Evolutionary conservation across 2,329 filamentous ascomycete species (phyloP).

Genomic region (Colletotrichum tofieldiae): DNA sequence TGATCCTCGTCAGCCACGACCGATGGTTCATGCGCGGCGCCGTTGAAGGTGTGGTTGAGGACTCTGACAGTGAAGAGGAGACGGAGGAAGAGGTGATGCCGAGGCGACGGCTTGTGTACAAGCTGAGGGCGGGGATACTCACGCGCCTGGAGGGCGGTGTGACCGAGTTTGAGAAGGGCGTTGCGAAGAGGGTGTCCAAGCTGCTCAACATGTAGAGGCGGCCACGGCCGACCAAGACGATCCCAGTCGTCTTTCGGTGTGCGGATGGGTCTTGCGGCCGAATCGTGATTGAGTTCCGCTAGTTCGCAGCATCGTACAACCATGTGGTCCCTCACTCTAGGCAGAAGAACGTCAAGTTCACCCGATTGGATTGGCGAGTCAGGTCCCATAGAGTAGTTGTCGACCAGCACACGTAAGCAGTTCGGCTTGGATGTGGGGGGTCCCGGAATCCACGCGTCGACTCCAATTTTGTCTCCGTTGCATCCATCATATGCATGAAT

Average conservation of each 20-base stretch:
- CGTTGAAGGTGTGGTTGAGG: slow-evolving; percentile 72
- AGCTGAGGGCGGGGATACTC: slow-evolving; percentile 72
- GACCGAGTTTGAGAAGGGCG: slow-evolving; percentile 74
- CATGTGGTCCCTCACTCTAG: not conserved
- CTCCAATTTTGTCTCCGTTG: not conserved
- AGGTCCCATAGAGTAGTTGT: not conserved
- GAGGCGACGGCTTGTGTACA: slow-evolving; percentile 71
- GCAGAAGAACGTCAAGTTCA: not conserved
- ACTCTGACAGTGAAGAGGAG: slow-evolving; percentile 56
- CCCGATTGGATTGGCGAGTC: slow-evolving; percentile 13
- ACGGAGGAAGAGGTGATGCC: slow-evolving; percentile 59
- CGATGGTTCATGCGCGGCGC: slow-evolving; percentile 84
- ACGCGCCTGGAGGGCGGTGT: slow-evolving; percentile 72
- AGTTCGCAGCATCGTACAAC: not conserved
- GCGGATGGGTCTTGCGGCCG: not conserved
- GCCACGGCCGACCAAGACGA: not conserved
- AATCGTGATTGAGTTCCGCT: no score
- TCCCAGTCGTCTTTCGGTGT: not conserved
- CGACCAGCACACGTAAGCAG: not conserved
- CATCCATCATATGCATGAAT: not conserved
- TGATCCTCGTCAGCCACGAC: slow-evolving; percentile 86
- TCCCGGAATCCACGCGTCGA: slow-evolving; percentile 22
- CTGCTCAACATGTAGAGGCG: slow-evolving; percentile 49
- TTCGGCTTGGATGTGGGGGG: slow-evolving; percentile 7
- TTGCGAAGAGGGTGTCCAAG: slow-evolving; percentile 72